Conservation (phyloP, 78 protist genomes). For the Blattamonas nauphoetae region DNA sequence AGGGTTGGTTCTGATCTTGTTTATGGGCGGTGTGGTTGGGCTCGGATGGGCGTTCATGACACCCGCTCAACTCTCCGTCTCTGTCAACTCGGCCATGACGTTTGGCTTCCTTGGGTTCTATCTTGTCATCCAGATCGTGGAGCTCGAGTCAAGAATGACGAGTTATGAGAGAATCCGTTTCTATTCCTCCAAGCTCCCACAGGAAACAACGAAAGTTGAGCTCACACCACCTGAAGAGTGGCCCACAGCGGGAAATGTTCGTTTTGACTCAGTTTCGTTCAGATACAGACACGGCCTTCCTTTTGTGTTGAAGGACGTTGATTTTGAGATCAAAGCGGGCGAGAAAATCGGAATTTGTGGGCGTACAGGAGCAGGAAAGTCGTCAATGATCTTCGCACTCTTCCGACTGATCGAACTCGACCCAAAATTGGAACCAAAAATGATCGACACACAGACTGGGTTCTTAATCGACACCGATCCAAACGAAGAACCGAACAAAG, state of each 20-base stretch:
- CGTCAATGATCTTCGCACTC: not conserved
- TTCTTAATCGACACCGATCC: not conserved
- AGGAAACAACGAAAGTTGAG: not conserved
- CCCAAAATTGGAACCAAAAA: not conserved
- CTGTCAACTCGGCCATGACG: not conserved
- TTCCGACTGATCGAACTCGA: not conserved
- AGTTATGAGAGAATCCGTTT: not conserved
- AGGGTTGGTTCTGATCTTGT: not conserved
- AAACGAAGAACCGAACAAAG: not conserved
- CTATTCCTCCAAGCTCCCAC: not conserved
- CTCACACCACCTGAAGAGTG: not conserved
- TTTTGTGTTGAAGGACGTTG: slow-evolving; percentile 11
- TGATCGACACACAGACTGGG: not conserved
- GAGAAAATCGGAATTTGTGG: slow-evolving; percentile 40
- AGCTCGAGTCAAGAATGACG: slow-evolving; percentile 13
- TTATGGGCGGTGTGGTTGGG: not conserved
- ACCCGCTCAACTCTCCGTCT: not conserved
- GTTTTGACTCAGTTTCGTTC: slow-evolving; percentile 1
- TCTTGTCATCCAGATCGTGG: not conserved
- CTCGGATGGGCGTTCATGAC: not conserved
- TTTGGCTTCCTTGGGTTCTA: not conserved
- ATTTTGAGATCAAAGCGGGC: not conserved
- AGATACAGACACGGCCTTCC: slow-evolving; percentile 22
- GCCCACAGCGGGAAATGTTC: not conserved
- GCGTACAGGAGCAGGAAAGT: not conserved